Evolutionary conservation across 768 basidiomycete genomes (phyloP).

Genomic region (Hirschioporus abietinus): DNA sequence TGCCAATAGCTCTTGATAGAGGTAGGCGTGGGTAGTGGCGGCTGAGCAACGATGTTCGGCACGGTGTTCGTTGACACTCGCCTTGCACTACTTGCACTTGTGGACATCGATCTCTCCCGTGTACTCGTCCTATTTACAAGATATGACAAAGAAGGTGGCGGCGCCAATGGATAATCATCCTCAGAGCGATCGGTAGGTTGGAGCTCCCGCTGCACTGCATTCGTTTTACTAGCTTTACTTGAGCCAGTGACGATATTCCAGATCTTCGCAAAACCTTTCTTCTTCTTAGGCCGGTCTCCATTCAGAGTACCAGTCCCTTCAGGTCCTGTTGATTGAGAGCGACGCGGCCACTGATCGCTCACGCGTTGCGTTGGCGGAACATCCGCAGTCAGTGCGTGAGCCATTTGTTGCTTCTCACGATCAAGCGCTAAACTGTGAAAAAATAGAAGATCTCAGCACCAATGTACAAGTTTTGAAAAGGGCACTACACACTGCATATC

Average conservation of each 20-base stretch:
- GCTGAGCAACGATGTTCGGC: conserved; percentile 43
- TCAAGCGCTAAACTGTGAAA: conserved; percentile 66
- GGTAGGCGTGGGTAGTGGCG: conserved; percentile 56
- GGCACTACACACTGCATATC: conserved; percentile 78
- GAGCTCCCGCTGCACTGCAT: conserved; percentile 24
- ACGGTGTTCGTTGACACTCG: conserved; percentile 37
- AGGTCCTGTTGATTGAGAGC: not conserved
- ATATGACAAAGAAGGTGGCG: conserved; percentile 89
- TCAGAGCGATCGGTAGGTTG: conserved; percentile 44
- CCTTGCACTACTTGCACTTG: conserved; percentile 43
- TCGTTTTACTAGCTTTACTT: conserved; percentile 33
- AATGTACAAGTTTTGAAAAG: conserved; percentile 3
- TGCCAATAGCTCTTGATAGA: conserved; percentile 43
- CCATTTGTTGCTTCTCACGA: conserved; percentile 38
- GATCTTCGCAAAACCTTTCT: conserved; percentile 71
- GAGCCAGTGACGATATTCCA: conserved; percentile 71
- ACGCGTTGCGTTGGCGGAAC: conserved; percentile 23
- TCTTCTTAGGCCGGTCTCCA: conserved; percentile 56
- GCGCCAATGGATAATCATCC: conserved; percentile 75
- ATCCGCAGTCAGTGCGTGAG: conserved; percentile 15
- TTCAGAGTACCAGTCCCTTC: conserved; percentile 19
- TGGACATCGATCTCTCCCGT: conserved; percentile 33
- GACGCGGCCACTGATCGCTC: conserved; percentile 19
- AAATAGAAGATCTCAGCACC: not conserved
- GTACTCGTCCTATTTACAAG: conserved; percentile 44